Conservation (phyloP, 2,329 filamentous ascomycete species). For the Ascochyta koolunga region DNA sequence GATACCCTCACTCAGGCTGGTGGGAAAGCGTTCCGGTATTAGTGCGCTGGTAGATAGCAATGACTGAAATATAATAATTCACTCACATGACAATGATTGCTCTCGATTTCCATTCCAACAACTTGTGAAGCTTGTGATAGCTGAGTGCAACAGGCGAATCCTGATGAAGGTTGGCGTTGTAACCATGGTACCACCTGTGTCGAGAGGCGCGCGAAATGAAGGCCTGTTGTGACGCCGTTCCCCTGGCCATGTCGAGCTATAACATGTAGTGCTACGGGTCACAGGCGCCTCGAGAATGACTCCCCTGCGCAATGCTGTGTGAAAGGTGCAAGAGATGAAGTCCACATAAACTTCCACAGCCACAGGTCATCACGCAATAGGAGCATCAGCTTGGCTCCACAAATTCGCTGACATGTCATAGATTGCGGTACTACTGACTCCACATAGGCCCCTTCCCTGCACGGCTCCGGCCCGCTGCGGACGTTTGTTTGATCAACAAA, state of each 20-base stretch:
- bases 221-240: slow-evolving; percentile 1
- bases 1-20: slow-evolving; percentile 38
- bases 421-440: slow-evolving; percentile 2
- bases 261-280: slow-evolving; percentile 4
- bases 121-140: not conserved
- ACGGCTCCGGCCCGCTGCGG: slow-evolving; percentile 12
- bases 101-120: not conserved
- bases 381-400: slow-evolving; percentile 14
- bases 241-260: slow-evolving; percentile 6
- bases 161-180: not conserved
- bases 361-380: slow-evolving; percentile 12
- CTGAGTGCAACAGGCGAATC: not conserved
- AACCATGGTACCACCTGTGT: not conserved
- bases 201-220: not conserved
- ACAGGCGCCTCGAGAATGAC: slow-evolving; percentile 11
- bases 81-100: not conserved
- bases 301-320: not conserved
- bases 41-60: slow-evolving; percentile 31
- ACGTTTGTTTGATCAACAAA: slow-evolving; percentile 8
- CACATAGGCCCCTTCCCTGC: not conserved
- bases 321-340: slow-evolving; percentile 3
- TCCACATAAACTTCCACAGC: slow-evolving; percentile 16
- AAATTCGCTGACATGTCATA: slow-evolving; percentile 11
- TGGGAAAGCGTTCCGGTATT: slow-evolving; percentile 21
- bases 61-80: slow-evolving; percentile 27